Evolutionary conservation across 176 grass and related monocot genomes (phyloP).

Genomic region (Elymus sibiricus): DNA sequence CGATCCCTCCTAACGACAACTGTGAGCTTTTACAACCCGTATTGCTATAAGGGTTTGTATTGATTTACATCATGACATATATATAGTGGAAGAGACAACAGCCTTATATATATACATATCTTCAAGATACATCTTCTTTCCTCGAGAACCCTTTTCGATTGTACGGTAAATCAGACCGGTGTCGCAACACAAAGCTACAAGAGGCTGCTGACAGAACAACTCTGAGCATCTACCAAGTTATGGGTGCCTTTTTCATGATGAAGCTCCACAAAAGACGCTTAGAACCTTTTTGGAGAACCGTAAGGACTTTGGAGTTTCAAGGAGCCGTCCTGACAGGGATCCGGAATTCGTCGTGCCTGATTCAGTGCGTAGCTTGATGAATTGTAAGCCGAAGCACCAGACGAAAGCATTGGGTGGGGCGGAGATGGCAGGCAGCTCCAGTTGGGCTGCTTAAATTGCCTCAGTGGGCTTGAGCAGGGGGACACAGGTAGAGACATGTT

Average conservation of each 20-base stretch:
- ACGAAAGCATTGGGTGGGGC: constrained; percentile 48
- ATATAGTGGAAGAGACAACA: background rate
- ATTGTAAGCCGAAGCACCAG: constrained; percentile 26
- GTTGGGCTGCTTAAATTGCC: constrained; percentile 69
- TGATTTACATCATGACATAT: constrained; percentile 20
- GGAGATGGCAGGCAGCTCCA: constrained; percentile 81
- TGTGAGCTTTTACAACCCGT: constrained; percentile 5
- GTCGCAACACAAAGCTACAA: background rate
- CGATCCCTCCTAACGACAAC: background rate
- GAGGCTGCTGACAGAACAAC: background rate
- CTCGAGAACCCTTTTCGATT: constrained; percentile 3
- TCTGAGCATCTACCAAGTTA: background rate
- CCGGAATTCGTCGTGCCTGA: constrained; percentile 42
- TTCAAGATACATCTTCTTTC: constrained; percentile 9
- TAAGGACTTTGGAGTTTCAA: constrained; percentile 51
- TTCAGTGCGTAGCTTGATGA: constrained; percentile 33
- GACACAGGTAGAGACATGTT: constrained; percentile 83
- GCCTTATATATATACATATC: constrained; percentile 34
- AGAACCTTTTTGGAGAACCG: constrained; percentile 70
- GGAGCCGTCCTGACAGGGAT: constrained; percentile 54
- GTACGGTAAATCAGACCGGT: constrained; percentile 24
- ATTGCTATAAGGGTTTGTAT: constrained; percentile 10
- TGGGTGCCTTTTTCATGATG: background rate
- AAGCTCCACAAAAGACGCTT: constrained; percentile 1
- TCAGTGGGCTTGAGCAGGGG: constrained; percentile 71